Evolutionary conservation across 2,329 filamentous ascomycete genomes (phyloP), one percentile per base, ranked within the genome.

Genomic region (Epichloe sylvatica): DNA sequence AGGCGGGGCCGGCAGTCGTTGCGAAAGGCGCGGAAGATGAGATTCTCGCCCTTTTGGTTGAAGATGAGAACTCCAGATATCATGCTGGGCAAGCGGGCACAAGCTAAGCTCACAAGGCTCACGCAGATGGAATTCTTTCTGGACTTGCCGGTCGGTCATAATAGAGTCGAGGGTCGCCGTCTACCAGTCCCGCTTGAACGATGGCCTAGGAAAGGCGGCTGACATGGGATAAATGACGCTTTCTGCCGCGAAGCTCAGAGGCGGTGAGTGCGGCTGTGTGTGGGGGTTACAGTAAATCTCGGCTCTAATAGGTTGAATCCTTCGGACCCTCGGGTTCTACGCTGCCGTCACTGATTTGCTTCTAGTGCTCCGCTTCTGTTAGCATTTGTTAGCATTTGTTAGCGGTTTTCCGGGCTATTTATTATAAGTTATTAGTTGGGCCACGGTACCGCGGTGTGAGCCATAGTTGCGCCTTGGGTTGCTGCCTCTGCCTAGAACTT

Each of bases 1-100:
- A 98, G 85, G 48, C 92, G 88, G 49, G 92, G 92, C 51, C 94
- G 88, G 71, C 92, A 97, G 72, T 98, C 94, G 67, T 95, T 95
- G 64, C 92, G 89, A 71, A 98, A 98, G 61, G 92, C 89, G 64
- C 92, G 88, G 74, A 98, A 96, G 69, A 98, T 98, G 64, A 98
- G 86, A 70, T 98, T 96, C 74, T 98, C 92, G 71, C 92, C 92
- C 72, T 98, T 98, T 69, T 98, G 92, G 60, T 98, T 98, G 78
- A 98, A 98, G 59, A 98, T 83, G 58, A 98, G 81, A 63, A 98
- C 91, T 52, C 92, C 92, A 59, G 91, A 97, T 59, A 98, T 76
- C 94, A 98, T 98, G 55, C 62, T 83, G 71, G 56, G 48, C 45
- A 46, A 45, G 39, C 23, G 35, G 8, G 39, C n/a, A 36, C n/a